Percentiles rank a stretch among this genome's conserved stretches.
Evolutionary conservation across 305 asterid genomes (phyloP).

Genomic region (Fraxinus albicans): DNA sequence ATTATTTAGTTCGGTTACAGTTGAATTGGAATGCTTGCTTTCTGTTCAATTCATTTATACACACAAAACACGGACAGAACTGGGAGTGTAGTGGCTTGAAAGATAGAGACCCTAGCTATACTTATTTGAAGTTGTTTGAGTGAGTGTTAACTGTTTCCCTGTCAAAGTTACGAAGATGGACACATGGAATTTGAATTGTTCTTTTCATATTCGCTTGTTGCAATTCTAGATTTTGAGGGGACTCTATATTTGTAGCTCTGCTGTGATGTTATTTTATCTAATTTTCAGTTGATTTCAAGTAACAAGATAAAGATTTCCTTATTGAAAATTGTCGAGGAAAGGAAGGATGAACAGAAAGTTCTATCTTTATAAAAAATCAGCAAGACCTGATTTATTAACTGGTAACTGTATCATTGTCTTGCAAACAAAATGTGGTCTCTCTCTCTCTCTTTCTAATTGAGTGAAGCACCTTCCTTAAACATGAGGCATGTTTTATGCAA

Average conservation of each 20-base stretch:
- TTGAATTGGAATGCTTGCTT: constrained; percentile 14
- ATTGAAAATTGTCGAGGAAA: constrained; percentile 9
- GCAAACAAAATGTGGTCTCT: neutral
- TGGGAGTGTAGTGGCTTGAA: constrained; percentile 4
- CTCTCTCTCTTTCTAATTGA: neutral
- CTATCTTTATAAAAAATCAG: neutral
- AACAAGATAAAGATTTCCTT: neutral
- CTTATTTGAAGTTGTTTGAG: constrained; percentile 10
- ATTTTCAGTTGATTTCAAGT: neutral
- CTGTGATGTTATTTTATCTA: constrained; percentile 2
- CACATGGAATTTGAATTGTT: constrained; percentile 11
- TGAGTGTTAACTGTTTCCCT: neutral
- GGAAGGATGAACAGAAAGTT: neutral
- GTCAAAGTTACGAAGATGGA: constrained; percentile 10
- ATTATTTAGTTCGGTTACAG: neutral
- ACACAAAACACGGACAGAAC: constrained; percentile 11
- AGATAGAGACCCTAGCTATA: neutral
- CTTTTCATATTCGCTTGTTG: constrained; percentile 13
- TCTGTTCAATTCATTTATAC: constrained; percentile 5
- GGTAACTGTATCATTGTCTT: neutral
- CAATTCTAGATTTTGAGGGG: constrained; percentile 19
- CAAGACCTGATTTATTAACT: neutral
- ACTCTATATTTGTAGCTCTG: neutral
- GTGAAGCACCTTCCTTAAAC: neutral
- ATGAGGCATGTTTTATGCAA: neutral